Base-by-base conservation (phyloP, 2,329 filamentous ascomycete genomes). In the Camptophora hylomeconis region DNA sequence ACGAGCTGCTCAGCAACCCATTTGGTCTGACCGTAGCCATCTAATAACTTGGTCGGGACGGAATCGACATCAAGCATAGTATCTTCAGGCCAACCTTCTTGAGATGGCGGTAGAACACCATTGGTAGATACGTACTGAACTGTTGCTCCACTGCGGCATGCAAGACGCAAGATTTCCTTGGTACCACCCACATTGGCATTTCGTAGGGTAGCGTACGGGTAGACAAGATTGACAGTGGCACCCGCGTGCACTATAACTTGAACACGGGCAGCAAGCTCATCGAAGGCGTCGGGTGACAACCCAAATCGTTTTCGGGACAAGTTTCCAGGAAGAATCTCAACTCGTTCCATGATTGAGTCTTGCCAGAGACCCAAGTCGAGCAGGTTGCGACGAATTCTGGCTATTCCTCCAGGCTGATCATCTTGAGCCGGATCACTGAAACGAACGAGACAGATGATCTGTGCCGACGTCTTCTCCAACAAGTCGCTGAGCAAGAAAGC, bases 81-180 rank as follows among this genome's bases (percentile, higher is more conserved):
- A 37, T 75, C 69, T 49, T 86, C 80, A 1, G 69, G 53, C 79
- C 79, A 86, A 7, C 79, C 76, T 20, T 72, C 63, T 4, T 65
- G 63, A 0, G 75, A 80, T 5, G 75, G 69, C 1, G 80, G 79
- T 19, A 87, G 54, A 2, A 87, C 80, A 28, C 80, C 80, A 40
- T 86, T 86, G 1, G 80, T 86, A 0, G 80, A 86, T 1, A 86
- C 61, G 37, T 86, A 80, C 43, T 86, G 78, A 2, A 86, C 64
- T 0, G 80, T 83, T 1, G 78, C 77, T 8, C 74, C 74, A 14
- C 65, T 67, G 20, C 67, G 63, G 33, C 69, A 66, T 0, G 80
- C 80, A 15, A 87, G 60, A 23, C 80, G 75, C 28, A 87, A 53
- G 20, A 86, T 69, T 48, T 86, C 79, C 22, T 69, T 61, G 1